phyloP scores from a whole-genome alignment of 805 yeast genomes.

The Tetrapisispora taiwanensis region DNA sequence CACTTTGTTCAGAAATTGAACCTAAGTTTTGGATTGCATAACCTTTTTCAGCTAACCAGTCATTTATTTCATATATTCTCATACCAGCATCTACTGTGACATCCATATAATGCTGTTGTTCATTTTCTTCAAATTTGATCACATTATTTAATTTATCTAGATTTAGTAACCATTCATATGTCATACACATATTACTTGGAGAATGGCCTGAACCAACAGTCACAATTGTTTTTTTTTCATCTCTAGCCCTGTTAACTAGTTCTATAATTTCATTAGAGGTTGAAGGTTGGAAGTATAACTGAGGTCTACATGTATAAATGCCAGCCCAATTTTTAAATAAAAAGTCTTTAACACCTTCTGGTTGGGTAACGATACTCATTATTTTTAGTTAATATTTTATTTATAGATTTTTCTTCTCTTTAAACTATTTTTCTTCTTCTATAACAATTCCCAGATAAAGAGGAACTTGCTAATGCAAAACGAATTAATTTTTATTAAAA shows the following conservation, averaged over 20 bases:
- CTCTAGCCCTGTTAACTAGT: slow-evolving; percentile 57
- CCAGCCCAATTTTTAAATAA: slow-evolving; percentile 68
- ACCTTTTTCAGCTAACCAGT: slow-evolving; percentile 48
- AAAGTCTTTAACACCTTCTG: slow-evolving; percentile 21
- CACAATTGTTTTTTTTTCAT: slow-evolving; percentile 54
- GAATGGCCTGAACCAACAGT: slow-evolving; percentile 93
- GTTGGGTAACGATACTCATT: not conserved
- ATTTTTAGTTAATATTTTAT: too few relatives aligned
- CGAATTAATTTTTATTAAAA: too few relatives aligned
- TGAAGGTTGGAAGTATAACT: slow-evolving; percentile 68
- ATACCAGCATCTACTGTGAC: slow-evolving; percentile 93
- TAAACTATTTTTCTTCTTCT: too few relatives aligned
- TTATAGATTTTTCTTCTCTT: too few relatives aligned
- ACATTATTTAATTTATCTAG: slow-evolving; percentile 66
- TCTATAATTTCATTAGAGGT: slow-evolving; percentile 55
- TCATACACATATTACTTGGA: slow-evolving; percentile 84
- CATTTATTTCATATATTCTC: slow-evolving; percentile 64
- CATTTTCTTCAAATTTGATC: slow-evolving; percentile 36
- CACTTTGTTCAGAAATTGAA: slow-evolving; percentile 84
- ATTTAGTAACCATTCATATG: slow-evolving; percentile 78
- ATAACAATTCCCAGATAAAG: too few relatives aligned
- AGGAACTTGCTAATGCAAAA: too few relatives aligned
- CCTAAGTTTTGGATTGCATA: slow-evolving; percentile 87
- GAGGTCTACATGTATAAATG: slow-evolving; percentile 70
- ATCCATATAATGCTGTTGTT: slow-evolving; percentile 66